Conservation (phyloP, 2,329 filamentous ascomycete genomes). For the Clarireedia hainanense region DNA sequence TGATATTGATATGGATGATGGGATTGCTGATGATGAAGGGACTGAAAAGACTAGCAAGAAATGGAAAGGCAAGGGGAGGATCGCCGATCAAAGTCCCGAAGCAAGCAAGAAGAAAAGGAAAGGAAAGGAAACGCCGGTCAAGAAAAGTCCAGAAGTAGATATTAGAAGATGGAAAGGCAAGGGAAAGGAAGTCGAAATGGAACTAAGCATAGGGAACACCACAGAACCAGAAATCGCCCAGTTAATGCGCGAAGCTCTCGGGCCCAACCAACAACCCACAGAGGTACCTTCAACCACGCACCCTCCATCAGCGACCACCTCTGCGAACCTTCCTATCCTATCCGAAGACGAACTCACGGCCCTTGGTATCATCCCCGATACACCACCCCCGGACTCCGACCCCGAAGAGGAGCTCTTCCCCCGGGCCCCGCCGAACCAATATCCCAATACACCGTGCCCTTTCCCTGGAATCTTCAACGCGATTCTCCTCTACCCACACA, state of each 20-base stretch:
- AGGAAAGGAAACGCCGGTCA: background rate
- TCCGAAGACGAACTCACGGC: background rate
- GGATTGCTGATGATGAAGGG: background rate
- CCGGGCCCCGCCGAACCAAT: background rate
- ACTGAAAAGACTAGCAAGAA: background rate
- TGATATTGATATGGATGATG: background rate
- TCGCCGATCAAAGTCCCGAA: background rate
- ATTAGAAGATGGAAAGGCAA: slow-evolving; percentile 2
- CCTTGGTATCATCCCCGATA: background rate
- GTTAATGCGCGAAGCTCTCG: background rate
- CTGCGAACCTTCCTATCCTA: too few relatives aligned
- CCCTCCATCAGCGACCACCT: too few relatives aligned
- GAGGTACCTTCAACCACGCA: too few relatives aligned
- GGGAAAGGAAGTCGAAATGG: background rate
- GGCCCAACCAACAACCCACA: too few relatives aligned
- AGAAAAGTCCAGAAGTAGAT: background rate
- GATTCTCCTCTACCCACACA: background rate
- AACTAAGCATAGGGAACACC: background rate
- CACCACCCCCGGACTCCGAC: background rate
- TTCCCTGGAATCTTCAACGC: background rate
- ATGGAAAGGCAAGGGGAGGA: background rate
- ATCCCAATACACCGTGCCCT: background rate
- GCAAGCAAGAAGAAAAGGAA: too few relatives aligned
- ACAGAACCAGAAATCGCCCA: background rate
- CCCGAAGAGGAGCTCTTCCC: background rate